phyloP scores from a whole-genome alignment of 176 grass and related monocot genomes.

The Carex pumila region DNA sequence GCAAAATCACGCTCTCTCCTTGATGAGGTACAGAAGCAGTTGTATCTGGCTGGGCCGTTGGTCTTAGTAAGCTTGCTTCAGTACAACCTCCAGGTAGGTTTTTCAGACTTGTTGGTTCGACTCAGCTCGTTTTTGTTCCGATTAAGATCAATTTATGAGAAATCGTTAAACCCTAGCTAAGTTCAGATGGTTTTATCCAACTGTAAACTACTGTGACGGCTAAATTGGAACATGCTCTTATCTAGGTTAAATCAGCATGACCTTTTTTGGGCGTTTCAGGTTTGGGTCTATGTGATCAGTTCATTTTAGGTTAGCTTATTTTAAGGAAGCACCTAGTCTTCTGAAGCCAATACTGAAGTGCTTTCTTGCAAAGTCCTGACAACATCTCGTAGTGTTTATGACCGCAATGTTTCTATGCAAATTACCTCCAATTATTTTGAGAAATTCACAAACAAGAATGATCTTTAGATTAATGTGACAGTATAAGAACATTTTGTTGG shows the following conservation, averaged over 20 bases:
- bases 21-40: slow-evolving; percentile 28
- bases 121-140: too few relatives aligned
- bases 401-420: background rate
- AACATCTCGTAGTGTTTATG: background rate
- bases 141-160: too few relatives aligned
- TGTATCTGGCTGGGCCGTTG: slow-evolving; percentile 26
- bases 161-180: too few relatives aligned
- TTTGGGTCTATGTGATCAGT: background rate
- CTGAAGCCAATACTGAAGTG: background rate
- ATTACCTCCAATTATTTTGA: background rate
- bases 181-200: background rate
- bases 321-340: too few relatives aligned
- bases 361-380: background rate
- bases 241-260: background rate
- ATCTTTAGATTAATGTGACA: background rate
- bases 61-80: slow-evolving; percentile 20
- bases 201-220: background rate
- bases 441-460: background rate
- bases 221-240: background rate
- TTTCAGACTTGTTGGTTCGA: too few relatives aligned
- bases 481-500: background rate
- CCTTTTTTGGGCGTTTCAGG: background rate
- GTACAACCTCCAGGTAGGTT: background rate
- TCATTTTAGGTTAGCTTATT: background rate
- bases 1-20: background rate